These are phyloP conservation scores for Pichia sp. DNA, from an alignment of 1,139 yeast species.

Conservation along the genomic window DNA sequence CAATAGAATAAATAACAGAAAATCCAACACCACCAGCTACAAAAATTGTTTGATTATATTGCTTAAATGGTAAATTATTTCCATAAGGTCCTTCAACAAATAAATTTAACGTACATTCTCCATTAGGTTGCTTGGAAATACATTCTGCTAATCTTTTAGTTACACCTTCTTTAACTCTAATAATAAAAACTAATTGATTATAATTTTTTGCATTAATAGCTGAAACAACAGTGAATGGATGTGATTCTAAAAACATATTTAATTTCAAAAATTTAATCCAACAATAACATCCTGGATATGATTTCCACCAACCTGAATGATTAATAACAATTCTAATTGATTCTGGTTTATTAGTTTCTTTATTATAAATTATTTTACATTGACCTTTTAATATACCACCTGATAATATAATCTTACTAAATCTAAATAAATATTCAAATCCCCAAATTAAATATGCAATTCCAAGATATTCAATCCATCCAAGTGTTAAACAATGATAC, in stretches of 20 bases:
- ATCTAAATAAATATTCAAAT: constrained; percentile 35
- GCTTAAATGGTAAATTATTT: constrained; percentile 32
- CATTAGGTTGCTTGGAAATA: constrained; percentile 26
- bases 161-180: constrained; percentile 35
- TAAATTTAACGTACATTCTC: constrained; percentile 28
- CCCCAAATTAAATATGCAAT: constrained; percentile 37
- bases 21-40: constrained; percentile 40
- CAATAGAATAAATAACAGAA: constrained; percentile 34
- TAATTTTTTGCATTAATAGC: constrained; percentile 29
- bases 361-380: constrained; percentile 29
- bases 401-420: constrained; percentile 33
- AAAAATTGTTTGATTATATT: constrained; percentile 32
- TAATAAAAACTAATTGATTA: constrained; percentile 31
- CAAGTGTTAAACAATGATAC: constrained; percentile 43
- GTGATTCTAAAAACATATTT: constrained; percentile 50
- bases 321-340: constrained; percentile 33
- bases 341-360: constrained; percentile 19
- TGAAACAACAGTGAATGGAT: constrained; percentile 45
- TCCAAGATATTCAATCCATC: constrained; percentile 43
- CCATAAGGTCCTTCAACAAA: constrained; percentile 40
- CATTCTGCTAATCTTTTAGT: constrained; percentile 30
- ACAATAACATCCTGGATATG: constrained; percentile 37
- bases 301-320: constrained; percentile 37
- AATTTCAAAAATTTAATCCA: constrained; percentile 34
- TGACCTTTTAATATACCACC: constrained; percentile 40